Evolutionary conservation across 2,329 filamentous ascomycete genomes (phyloP).

Genomic region (Trichoderma breve): DNA sequence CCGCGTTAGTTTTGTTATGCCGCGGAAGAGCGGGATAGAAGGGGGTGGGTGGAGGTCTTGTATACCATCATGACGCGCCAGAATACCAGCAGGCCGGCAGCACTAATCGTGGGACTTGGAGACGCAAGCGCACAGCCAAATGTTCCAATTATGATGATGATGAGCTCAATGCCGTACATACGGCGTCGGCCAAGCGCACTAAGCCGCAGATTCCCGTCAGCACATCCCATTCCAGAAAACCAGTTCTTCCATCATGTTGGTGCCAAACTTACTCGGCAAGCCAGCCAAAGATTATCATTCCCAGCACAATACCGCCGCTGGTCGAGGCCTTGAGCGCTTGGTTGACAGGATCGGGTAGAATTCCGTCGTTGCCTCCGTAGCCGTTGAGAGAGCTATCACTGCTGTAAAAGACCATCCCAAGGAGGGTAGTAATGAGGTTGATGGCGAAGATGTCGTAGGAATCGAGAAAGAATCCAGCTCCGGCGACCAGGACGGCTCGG

Average conservation of each 20-base stretch:
- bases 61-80: slow-evolving; percentile 70
- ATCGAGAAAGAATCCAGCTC: slow-evolving; percentile 81
- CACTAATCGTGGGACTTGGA: slow-evolving; percentile 58
- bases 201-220: neutral
- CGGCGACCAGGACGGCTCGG: slow-evolving; percentile 70
- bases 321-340: slow-evolving; percentile 81
- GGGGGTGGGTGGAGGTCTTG: neutral
- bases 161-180: slow-evolving; percentile 79
- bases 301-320: slow-evolving; percentile 73
- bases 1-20: neutral
- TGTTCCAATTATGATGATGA: slow-evolving; percentile 69
- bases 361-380: slow-evolving; percentile 52
- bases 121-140: slow-evolving; percentile 64
- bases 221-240: neutral
- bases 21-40: neutral
- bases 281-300: slow-evolving; percentile 74
- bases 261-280: slow-evolving; percentile 58
- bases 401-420: slow-evolving; percentile 76
- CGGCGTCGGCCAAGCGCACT: slow-evolving; percentile 67
- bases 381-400: slow-evolving; percentile 42
- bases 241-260: neutral
- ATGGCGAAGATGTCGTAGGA: slow-evolving; percentile 82
- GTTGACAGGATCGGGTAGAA: slow-evolving; percentile 62
- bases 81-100: slow-evolving; percentile 64
- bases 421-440: slow-evolving; percentile 67